Conservation (phyloP, 139 green algal species). For the Closterium sp. region DNA sequence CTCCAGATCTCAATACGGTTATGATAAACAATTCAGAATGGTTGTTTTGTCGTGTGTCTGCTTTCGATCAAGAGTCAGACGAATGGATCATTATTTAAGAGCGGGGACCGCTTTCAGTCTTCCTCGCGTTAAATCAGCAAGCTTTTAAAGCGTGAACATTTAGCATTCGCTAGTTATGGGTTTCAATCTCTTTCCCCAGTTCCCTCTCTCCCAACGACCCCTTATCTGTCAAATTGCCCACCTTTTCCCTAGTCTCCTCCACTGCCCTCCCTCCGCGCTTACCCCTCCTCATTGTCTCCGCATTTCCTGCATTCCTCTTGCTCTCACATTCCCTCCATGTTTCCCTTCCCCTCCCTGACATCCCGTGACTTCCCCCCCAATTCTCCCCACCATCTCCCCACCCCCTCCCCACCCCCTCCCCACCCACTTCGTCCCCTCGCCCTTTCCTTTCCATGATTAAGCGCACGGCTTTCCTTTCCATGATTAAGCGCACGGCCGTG, state of each 20-base stretch:
- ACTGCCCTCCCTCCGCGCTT: no score
- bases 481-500: neutral
- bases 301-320: neutral
- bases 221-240: no score
- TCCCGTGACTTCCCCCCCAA: no score
- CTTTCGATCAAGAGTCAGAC: neutral
- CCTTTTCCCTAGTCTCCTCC: no score
- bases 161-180: no score
- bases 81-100: neutral
- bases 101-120: neutral
- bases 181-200: no score
- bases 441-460: neutral
- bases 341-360: no score
- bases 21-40: neutral
- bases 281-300: neutral
- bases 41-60: neutral
- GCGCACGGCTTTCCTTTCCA: no score
- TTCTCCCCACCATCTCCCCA: neutral
- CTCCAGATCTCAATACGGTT: no score
- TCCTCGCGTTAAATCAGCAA: neutral
- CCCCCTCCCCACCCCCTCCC: neutral
- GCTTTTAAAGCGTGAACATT: neutral
- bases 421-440: constrained; percentile 12
- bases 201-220: no score
- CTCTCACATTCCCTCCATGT: no score